Base-by-base conservation (phyloP, 768 basidiomycete species). In the Suillus hirtellus region DNA sequence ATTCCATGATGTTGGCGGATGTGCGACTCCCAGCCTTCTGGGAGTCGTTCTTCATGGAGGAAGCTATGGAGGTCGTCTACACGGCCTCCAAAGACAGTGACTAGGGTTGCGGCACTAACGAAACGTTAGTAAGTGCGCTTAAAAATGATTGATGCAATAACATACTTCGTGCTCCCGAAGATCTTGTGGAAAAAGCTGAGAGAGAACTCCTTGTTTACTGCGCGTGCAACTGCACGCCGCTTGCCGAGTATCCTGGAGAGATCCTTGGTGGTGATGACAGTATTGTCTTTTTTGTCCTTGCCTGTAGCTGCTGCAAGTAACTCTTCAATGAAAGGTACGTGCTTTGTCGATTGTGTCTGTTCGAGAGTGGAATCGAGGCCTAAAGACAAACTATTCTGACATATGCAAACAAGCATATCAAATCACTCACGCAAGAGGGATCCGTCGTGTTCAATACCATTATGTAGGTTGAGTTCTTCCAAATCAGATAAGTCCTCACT, bases 121-220 rank as follows among this genome's bases (percentile, higher is more conserved):
- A 50, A 61, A 50, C 0, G 2, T 46, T 47, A 27, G 27, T 27
- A 2, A 42, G 21, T 53, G 14, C 42, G 40, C 4, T 40, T 9
- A 9, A 53, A 40, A 10, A 31, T 2, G 24, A 12, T 43, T n/a
- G 42, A 14, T 17, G 21, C 8, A 27, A 24, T 1, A 14, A 78
- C 86, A 59, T 68, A 92, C 90, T 92, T 90, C 44, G 88, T 71
- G 60, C 85, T 86, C 2, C 87, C 88, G 70, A 93, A 92, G 38
- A 85, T 68, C 71, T 82, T 86, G 70, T 92, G 91, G 63, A 79
- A 71, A 4, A 72, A 66, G 56, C 73, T 78, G 4, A 84, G 75
- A 3, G 82, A 79, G 66, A 82, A 93, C 12, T 88, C 80, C 1
- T 82, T 79, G 73, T 94, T 94, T 7, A 68, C 75, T 2, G 69